Evolutionary conservation across 2,329 filamentous ascomycete species (phyloP).

Genomic region (Lachnum nothofagi): DNA sequence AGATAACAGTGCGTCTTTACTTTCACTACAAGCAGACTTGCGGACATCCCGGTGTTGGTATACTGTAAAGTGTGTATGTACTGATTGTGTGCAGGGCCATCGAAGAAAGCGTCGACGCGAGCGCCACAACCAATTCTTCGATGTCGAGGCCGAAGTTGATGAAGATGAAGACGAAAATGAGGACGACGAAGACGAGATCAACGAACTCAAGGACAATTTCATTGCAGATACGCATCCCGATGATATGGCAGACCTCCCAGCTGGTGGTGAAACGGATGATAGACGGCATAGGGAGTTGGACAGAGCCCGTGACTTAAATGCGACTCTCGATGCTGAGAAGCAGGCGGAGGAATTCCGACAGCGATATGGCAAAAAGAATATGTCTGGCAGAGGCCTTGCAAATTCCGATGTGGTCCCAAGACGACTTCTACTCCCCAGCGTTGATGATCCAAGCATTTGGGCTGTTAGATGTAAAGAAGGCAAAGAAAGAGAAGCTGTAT

Average conservation of each 20-base stretch:
- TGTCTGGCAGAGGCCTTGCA: slow-evolving; percentile 58
- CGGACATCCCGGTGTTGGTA: no score
- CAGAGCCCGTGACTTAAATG: slow-evolving; percentile 79
- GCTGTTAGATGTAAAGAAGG: slow-evolving; percentile 88
- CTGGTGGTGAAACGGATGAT: slow-evolving; percentile 78
- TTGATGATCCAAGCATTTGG: slow-evolving; percentile 95
- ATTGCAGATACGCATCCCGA: slow-evolving; percentile 88
- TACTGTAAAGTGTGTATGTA: not conserved
- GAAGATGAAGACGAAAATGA: slow-evolving; percentile 83
- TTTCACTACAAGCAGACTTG: not conserved
- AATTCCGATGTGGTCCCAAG: slow-evolving; percentile 78
- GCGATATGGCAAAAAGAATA: slow-evolving; percentile 78
- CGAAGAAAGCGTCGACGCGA: slow-evolving; percentile 76
- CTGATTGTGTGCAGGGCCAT: slow-evolving; percentile 47
- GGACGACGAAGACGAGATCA: slow-evolving; percentile 83
- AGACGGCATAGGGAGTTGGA: slow-evolving; percentile 91
- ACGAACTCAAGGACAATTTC: slow-evolving; percentile 72
- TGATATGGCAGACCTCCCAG: slow-evolving; percentile 71
- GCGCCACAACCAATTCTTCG: slow-evolving; percentile 80
- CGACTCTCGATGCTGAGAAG: slow-evolving; percentile 88
- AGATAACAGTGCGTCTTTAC: slow-evolving; percentile 42
- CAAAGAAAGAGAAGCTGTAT: slow-evolving; percentile 88
- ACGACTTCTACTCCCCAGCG: slow-evolving; percentile 80
- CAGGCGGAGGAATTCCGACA: slow-evolving; percentile 82
- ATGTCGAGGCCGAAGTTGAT: slow-evolving; percentile 97